Percentiles rank a stretch among this genome's conserved stretches.
Conservation (phyloP, 306 rosid species). For the Glycyrrhiza uralensis region DNA sequence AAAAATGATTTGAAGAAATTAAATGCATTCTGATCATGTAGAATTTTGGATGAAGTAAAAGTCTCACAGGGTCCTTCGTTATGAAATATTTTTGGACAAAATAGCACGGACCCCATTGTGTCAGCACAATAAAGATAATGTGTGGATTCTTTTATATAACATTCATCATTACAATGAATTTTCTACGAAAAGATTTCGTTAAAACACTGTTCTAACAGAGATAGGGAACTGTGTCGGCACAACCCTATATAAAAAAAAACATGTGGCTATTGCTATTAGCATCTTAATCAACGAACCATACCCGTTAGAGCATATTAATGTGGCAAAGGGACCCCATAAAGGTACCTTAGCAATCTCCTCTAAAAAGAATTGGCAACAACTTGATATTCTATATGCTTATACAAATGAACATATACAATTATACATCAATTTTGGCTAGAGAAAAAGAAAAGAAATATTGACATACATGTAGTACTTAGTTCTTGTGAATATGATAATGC, state of each 20-base stretch:
- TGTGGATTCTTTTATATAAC: too few species aligned
- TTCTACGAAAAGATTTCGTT: not conserved
- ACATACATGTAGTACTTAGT: not conserved
- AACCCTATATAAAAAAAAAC: not conserved
- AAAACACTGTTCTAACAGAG: not conserved
- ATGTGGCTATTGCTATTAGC: not conserved
- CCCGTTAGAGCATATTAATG: not conserved
- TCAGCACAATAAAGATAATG: not conserved
- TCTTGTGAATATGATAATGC: constrained; percentile 12
- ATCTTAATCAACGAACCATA: constrained; percentile 9
- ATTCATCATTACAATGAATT: not conserved
- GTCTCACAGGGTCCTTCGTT: not conserved
- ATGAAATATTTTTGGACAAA: not conserved
- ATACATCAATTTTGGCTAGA: constrained; percentile 7
- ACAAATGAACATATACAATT: constrained; percentile 20
- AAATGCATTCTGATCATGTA: not conserved
- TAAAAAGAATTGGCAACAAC: not conserved
- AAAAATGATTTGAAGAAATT: not conserved
- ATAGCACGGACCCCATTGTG: not conserved
- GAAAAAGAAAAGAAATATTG: not conserved
- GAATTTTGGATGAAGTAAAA: not conserved
- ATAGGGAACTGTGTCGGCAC: not conserved
- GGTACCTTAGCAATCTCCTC: not conserved
- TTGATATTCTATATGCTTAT: not conserved
- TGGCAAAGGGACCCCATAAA: constrained; percentile 13